These are phyloP conservation scores for Clonostachys chloroleuca DNA, from an alignment of 2,329 filamentous ascomycete genomes.

Conservation along the genomic window DNA sequence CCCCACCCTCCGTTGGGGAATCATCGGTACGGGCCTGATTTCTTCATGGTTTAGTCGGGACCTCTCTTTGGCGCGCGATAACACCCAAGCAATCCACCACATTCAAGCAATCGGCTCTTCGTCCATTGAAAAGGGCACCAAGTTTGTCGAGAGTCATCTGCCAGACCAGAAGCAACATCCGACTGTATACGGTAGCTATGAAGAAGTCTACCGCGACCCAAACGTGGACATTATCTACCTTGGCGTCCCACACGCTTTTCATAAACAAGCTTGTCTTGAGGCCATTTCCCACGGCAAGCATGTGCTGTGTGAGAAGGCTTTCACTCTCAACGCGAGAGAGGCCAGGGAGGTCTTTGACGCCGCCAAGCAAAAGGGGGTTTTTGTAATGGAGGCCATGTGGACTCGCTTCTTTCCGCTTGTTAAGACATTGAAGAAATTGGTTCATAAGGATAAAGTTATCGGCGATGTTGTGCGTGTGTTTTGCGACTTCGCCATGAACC, in stretches of 20 bases:
- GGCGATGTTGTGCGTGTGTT: conserved; percentile 29
- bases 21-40: conserved; percentile 26
- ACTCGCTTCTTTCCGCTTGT: conserved; percentile 34
- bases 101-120: conserved; percentile 36
- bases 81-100: conserved; percentile 28
- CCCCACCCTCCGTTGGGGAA: conserved; percentile 20
- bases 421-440: conserved; percentile 19
- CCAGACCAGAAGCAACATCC: conserved; percentile 15
- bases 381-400: conserved; percentile 42
- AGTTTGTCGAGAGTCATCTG: conserved; percentile 26
- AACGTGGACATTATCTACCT: conserved; percentile 40
- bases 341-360: conserved; percentile 30
- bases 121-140: conserved; percentile 23
- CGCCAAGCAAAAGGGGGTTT: conserved; percentile 31
- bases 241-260: conserved; percentile 37
- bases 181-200: conserved; percentile 29
- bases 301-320: conserved; percentile 39
- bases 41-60: conserved; percentile 30
- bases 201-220: conserved; percentile 30
- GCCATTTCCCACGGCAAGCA: conserved; percentile 36
- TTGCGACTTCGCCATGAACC: conserved; percentile 31
- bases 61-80: conserved; percentile 24
- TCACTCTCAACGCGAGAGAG: conserved; percentile 31
- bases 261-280: conserved; percentile 34
- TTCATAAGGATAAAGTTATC: conserved; percentile 31